A percentile compares a stretch with the other conserved stretches of the same genome.
phyloP scores from a whole-genome alignment of 1,284 basidiomycete species.

The Phylloporus gajari region DNA sequence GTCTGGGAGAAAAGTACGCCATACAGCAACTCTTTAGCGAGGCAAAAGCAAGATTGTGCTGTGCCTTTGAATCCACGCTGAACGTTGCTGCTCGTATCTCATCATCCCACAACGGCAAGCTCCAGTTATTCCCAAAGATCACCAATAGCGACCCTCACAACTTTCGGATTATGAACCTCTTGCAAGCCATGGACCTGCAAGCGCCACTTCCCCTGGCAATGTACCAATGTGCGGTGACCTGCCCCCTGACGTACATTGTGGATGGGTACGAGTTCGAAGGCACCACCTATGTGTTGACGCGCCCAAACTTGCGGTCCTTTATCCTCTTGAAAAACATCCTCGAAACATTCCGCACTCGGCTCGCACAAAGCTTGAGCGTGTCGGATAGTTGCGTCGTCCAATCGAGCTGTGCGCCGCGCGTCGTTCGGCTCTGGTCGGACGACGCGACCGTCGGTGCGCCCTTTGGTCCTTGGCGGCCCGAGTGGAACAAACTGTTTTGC shows the following conservation, averaged over 20 bases:
- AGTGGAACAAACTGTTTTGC: slow-evolving; percentile 32
- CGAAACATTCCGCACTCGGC: slow-evolving; percentile 4
- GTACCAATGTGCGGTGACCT: slow-evolving; percentile 19
- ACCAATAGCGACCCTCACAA: slow-evolving; percentile 22
- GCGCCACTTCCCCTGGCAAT: slow-evolving; percentile 27
- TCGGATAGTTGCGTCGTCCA: slow-evolving; percentile 12
- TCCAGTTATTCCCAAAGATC: slow-evolving; percentile 15
- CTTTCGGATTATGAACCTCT: slow-evolving; percentile 34
- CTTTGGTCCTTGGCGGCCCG: slow-evolving; percentile 21
- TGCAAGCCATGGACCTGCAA: slow-evolving; percentile 22
- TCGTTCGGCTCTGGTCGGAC: slow-evolving; percentile 21
- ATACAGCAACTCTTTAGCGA: slow-evolving; percentile 22
- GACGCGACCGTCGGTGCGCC: slow-evolving; percentile 12
- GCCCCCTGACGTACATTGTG: slow-evolving; percentile 12
- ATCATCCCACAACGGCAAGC: neutral
- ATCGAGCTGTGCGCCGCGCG: slow-evolving; percentile 9
- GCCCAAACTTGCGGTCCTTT: slow-evolving; percentile 17
- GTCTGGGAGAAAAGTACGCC: slow-evolving; percentile 35
- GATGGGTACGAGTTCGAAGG: slow-evolving; percentile 21
- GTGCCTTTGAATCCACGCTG: slow-evolving; percentile 12
- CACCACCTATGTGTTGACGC: slow-evolving; percentile 5
- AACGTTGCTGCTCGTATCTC: slow-evolving; percentile 15
- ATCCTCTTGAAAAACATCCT: slow-evolving; percentile 19
- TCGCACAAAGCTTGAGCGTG: slow-evolving; percentile 4
- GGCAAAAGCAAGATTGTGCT: slow-evolving; percentile 21